Percentiles rank a stretch among this genome's conserved stretches.
These are phyloP conservation scores for Pestalotiopsis fici DNA, from an alignment of 2,329 filamentous ascomycete genomes.

Conservation along the genomic window DNA sequence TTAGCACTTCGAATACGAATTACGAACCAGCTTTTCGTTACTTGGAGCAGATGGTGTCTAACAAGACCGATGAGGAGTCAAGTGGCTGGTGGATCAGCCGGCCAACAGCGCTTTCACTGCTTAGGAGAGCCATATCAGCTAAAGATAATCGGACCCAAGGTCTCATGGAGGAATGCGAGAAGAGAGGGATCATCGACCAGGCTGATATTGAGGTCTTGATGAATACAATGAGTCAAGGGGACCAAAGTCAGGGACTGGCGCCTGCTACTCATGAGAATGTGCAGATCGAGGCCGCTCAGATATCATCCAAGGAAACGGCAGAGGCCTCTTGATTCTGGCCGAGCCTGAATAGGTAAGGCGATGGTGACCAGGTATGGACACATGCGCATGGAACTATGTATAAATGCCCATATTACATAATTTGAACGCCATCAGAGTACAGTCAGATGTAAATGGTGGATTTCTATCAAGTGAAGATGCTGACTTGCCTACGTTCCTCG, in stretches of 20 bases:
- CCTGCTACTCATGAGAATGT: background rate
- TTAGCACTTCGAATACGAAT: slow-evolving; percentile 30
- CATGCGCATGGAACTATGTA: background rate
- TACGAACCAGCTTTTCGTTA: slow-evolving; percentile 35
- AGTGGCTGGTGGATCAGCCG: slow-evolving; percentile 31
- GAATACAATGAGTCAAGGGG: background rate
- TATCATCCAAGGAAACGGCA: background rate
- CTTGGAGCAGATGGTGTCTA: slow-evolving; percentile 25
- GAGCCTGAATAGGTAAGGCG: background rate
- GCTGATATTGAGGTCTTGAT: slow-evolving; percentile 14
- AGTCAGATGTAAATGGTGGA: background rate
- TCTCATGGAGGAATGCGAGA: slow-evolving; percentile 31
- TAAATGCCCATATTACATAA: background rate
- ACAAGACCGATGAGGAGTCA: slow-evolving; percentile 11
- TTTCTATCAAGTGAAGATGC: background rate
- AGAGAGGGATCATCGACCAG: slow-evolving; percentile 26
- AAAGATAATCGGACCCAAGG: slow-evolving; percentile 32
- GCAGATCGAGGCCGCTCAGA: no score
- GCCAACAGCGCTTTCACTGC: slow-evolving; percentile 31
- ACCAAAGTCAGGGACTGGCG: background rate
- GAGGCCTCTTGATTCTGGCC: background rate
- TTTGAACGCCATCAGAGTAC: background rate
- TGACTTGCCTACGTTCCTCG: background rate
- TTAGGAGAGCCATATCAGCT: slow-evolving; percentile 32
- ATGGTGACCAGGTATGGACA: background rate